Evolutionary conservation across 306 rosid species (phyloP), one percentile per base, ranked within the genome.

Genomic region (Datisca glomerata): DNA sequence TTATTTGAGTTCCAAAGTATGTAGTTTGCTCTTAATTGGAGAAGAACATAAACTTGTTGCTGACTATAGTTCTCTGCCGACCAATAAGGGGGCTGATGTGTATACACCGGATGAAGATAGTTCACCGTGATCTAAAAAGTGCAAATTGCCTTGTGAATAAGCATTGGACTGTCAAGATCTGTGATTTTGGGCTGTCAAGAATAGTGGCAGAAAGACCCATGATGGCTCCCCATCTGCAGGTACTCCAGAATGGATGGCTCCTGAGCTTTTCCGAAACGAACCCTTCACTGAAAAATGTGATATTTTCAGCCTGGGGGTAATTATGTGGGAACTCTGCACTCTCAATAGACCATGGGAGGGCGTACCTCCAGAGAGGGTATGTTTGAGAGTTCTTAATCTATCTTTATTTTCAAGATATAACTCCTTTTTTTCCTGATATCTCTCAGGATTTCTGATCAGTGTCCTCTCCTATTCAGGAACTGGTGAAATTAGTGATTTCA

Each of bases 211-310:
- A 75, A 8, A 54, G 70, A 52, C 72, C 93, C 36, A 67, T 71
- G 56, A 68, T 45, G 93, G 74, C 59, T 65, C 85, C 17, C 64
- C 92, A 4, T 84, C 96, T 4, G 96, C 96, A 2, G 98, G 98
- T 66, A 91, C 98, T 44, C 98, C 98, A 3, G 98, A 91, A 64
- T 91, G 98, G 98, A 91, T 91, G 98, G 98, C 98, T 50, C 98
- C 98, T 43, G 96, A 91, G 63, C 98, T 84, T 31, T 78, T 91
- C 38, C 76, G 86, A 70, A 91, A 78, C 7, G 98, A 91, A 57
- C 96, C 96, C 35, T 84, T 80, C 67, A 66, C 81, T 2, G 98
- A 91, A 62, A 91, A 91, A 67, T 91, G 98, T 50, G 98, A 91
- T 63, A 84, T 91, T 48, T 91, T 91, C 53, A 91, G 98, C 72